Conservation (phyloP, 192 early-diverging fungal species). For the Mortierella antarctica region DNA sequence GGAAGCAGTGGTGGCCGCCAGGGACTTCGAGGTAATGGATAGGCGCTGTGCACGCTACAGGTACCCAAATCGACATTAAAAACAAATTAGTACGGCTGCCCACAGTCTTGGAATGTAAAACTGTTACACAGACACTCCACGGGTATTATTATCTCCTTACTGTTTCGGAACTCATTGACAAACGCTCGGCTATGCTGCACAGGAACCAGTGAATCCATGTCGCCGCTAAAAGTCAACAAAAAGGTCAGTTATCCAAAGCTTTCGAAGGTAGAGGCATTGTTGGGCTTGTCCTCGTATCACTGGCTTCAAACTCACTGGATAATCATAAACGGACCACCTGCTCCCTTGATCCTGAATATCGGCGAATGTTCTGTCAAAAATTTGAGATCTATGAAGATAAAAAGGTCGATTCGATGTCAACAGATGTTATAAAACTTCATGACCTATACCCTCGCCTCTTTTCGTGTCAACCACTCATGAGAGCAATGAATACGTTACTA, state of each 20-base stretch:
- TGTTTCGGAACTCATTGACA: conserved; percentile 42
- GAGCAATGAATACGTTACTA: conserved; percentile 14
- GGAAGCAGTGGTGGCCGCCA: conserved; percentile 56
- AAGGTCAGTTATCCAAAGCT: background rate
- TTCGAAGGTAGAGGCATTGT: background rate
- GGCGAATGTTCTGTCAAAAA: conserved; percentile 50
- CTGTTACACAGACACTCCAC: too few relatives aligned
- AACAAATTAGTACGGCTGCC: background rate
- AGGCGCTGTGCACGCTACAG: conserved; percentile 9
- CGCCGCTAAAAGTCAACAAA: conserved; percentile 29
- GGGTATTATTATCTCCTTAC: conserved; percentile 5
- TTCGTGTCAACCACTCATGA: background rate
- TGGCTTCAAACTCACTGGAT: conserved; percentile 40
- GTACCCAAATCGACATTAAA: background rate
- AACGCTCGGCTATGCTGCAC: conserved; percentile 44
- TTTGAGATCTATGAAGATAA: conserved; percentile 22
- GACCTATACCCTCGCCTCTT: background rate
- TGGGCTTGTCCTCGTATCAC: background rate
- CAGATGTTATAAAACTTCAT: conserved; percentile 2
- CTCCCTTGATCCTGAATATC: conserved; percentile 27
- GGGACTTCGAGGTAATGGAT: conserved; percentile 38
- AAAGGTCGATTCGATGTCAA: background rate
- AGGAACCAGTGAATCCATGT: conserved; percentile 50
- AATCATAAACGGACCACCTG: conserved; percentile 47
- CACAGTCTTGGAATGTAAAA: background rate